These are phyloP conservation scores for Rosa rugosa DNA, from an alignment of 306 rosid genomes.

Conservation along the genomic window DNA sequence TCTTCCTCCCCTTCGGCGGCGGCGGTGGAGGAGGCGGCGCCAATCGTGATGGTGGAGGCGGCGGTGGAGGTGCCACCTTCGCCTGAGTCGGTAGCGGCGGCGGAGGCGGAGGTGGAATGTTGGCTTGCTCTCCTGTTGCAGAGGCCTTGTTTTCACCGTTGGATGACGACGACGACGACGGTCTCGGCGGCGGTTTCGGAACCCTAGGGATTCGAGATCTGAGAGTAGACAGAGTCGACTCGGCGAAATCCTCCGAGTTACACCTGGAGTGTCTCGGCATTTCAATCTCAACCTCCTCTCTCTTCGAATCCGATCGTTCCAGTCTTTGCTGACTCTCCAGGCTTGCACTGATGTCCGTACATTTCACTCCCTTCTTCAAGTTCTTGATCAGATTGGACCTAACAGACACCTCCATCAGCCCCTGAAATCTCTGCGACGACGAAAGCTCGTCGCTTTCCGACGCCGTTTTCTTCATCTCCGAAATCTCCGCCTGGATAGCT, in stretches of 20 bases:
- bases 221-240: slow-evolving; percentile 41
- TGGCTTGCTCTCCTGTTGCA: slow-evolving; percentile 29
- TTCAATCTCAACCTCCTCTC: slow-evolving; percentile 52
- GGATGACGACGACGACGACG: slow-evolving; percentile 35
- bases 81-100: slow-evolving; percentile 25
- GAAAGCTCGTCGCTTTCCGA: slow-evolving; percentile 52
- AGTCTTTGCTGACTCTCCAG: slow-evolving; percentile 39
- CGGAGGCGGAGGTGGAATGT: slow-evolving; percentile 44
- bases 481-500: slow-evolving; percentile 51
- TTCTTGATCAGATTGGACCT: slow-evolving; percentile 57
- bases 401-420: slow-evolving; percentile 49
- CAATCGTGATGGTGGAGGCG: slow-evolving; percentile 28
- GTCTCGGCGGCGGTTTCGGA: slow-evolving; percentile 94
- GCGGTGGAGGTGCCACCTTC: slow-evolving; percentile 17
- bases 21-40: slow-evolving; percentile 82
- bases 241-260: slow-evolving; percentile 81
- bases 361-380: slow-evolving; percentile 50
- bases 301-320: slow-evolving; percentile 51
- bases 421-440: slow-evolving; percentile 67
- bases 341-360: slow-evolving; percentile 27
- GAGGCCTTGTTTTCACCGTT: slow-evolving; percentile 21
- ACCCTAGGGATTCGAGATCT: slow-evolving; percentile 85
- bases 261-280: slow-evolving; percentile 58
- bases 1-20: slow-evolving; percentile 48
- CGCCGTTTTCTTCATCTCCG: slow-evolving; percentile 59